Evolutionary conservation across 495 filamentous ascomycete species (phyloP), one percentile per base, ranked within the genome.

Genomic region (Monascus purpureus): DNA sequence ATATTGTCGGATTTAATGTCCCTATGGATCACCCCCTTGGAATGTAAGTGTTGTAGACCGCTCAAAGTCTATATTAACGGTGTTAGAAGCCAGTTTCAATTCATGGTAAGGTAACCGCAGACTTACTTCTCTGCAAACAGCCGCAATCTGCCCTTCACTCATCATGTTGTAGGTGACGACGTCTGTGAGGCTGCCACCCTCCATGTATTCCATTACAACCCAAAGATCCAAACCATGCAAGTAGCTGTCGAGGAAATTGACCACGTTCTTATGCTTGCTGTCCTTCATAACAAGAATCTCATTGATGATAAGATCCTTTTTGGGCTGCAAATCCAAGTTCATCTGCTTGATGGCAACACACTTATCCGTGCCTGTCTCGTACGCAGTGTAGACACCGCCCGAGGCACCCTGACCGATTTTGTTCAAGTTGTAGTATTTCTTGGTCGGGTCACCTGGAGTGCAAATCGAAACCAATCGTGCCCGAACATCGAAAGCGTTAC

Each of bases 191-290:
- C 85, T 93, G 20, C 90, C 90, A 28, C 90, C 90, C 50, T 97
- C 90, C 90, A 97, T 97, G 43, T 85, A 97, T 52, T 97, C 90
- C 90, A 97, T 97, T 17, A 96, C 85, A 8, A 97, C 90, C 90
- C 90, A 97, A 25, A 97, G 57, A 50, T 97, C 90, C 13, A 88
- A 75, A 3, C 72, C 68, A 23, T 86, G 78, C 13, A 97, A 64
- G 52, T 81, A 96, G 51, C 86, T 93, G 62, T 95, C 90, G 59
- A 95, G 81, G 57, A 95, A 97, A 51, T 97, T 97, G 53, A 97
- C 90, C 50, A 97, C 93, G 49, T 97, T 97, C 53, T 81, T 86
- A 53, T 97, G 90, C 32, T 82, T 88, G 61, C 85, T 93, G 46
- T 95, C 90, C 61, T 93, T 94, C 90, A 97, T 97, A 17, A 97